These are phyloP conservation scores for Setaria italica DNA, from an alignment of 202 grass and related monocot genomes.

Conservation along the genomic window DNA sequence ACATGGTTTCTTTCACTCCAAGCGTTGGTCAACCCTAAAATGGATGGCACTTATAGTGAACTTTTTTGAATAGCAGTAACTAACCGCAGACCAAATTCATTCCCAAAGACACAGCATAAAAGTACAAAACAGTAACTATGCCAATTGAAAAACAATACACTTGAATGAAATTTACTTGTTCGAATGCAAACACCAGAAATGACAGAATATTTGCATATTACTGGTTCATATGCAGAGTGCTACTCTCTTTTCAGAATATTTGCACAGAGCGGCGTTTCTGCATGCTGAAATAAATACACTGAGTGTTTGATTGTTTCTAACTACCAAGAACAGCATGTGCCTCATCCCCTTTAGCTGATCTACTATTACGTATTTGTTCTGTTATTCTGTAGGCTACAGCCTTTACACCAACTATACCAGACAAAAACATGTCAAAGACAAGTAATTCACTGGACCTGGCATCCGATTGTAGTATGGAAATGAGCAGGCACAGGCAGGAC, in stretches of 20 bases:
- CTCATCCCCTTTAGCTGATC: neutral
- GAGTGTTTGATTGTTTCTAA: neutral
- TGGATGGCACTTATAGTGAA: neutral
- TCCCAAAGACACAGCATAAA: neutral
- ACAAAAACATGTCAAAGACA: neutral
- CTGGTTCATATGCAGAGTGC: neutral
- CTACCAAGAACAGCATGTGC: neutral
- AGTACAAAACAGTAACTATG: neutral
- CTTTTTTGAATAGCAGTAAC: neutral
- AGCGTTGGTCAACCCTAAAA: slow-evolving; percentile 15
- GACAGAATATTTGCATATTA: neutral
- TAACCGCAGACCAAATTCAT: neutral
- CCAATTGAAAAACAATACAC: neutral
- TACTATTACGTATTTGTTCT: neutral
- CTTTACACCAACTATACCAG: neutral
- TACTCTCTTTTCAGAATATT: neutral
- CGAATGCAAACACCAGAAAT: neutral
- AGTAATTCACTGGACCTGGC: neutral
- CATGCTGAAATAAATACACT: neutral
- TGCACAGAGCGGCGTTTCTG: neutral
- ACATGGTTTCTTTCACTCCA: slow-evolving; percentile 66
- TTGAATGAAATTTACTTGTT: neutral
- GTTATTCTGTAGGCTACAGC: neutral
- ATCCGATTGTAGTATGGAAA: neutral
- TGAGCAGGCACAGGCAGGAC: neutral